phyloP scores from a whole-genome alignment of 352 stramenopile genomes.

The Phytophthora melonis region DNA sequence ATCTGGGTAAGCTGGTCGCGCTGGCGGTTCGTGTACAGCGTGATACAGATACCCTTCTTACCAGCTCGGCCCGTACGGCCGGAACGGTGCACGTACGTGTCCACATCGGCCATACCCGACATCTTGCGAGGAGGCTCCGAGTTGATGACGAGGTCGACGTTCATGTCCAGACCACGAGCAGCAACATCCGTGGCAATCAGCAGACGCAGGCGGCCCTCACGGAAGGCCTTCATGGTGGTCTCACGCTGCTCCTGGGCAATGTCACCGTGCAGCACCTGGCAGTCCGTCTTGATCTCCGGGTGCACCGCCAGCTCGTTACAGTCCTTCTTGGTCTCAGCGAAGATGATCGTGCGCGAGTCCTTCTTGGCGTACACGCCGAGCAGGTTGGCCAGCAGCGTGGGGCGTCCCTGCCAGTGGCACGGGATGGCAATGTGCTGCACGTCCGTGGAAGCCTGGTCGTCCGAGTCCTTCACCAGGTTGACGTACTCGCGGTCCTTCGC shows the following conservation, averaged over 20 bases:
- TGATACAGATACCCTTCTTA: constrained; percentile 97
- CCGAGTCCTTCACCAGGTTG: constrained; percentile 93
- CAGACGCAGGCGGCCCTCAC: constrained; percentile 94
- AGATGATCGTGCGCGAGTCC: constrained; percentile 94
- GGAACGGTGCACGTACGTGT: constrained; percentile 99
- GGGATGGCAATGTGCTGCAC: constrained; percentile 95
- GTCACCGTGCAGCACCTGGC: constrained; percentile 96
- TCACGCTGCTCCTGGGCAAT: constrained; percentile 98
- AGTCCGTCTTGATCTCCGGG: constrained; percentile 88
- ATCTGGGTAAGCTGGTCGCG: constrained; percentile 82
- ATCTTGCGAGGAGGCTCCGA: constrained; percentile 91
- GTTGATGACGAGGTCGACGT: constrained; percentile 97
- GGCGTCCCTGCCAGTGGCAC: constrained; percentile 92
- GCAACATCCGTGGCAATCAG: constrained; percentile 98
- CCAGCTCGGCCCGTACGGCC: constrained; percentile 97
- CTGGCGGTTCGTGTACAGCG: constrained; percentile 93
- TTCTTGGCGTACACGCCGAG: constrained; percentile 88
- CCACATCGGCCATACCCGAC: constrained; percentile 91
- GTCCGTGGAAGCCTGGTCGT: constrained; percentile 90
- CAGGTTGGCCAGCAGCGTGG: constrained; percentile 78
- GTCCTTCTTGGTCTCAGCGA: constrained; percentile 96
- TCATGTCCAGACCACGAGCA: constrained; percentile 97
- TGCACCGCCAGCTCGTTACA: constrained; percentile 94
- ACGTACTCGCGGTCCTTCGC: constrained; percentile 87
- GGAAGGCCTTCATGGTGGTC: constrained; percentile 97